Percentiles rank a stretch among this genome's conserved stretches.
Evolutionary conservation across 495 filamentous ascomycete genomes (phyloP).

Genomic region (Chlorociboria aeruginascens): DNA sequence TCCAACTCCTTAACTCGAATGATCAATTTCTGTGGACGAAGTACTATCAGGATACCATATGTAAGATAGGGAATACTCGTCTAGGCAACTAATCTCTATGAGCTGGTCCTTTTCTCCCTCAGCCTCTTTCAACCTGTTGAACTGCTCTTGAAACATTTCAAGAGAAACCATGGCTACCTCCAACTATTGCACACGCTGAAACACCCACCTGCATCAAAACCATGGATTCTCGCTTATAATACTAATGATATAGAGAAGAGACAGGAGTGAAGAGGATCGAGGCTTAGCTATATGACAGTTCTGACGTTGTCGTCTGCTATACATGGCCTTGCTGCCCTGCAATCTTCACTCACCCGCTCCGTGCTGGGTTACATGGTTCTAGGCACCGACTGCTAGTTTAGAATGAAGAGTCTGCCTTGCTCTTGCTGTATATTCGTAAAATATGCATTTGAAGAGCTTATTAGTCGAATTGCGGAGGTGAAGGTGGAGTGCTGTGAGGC

Average conservation of each 20-base stretch:
- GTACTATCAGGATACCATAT: background rate
- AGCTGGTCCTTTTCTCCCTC: background rate
- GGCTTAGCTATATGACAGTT: no score
- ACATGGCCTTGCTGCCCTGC: no score
- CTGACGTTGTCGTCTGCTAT: no score
- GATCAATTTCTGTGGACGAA: conserved; percentile 22
- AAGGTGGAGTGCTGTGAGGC: no score
- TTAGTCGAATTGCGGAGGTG: no score
- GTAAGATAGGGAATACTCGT: background rate
- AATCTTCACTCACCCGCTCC: no score
- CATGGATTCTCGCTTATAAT: background rate
- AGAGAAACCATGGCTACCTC: background rate
- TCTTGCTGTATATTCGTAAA: no score
- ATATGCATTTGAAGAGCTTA: no score
- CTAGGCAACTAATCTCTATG: background rate
- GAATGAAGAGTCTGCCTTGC: no score
- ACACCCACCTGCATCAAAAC: background rate
- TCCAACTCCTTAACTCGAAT: conserved; percentile 24
- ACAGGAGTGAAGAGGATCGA: background rate
- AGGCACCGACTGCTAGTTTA: no score
- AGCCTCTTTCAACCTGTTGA: background rate
- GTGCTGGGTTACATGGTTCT: no score
- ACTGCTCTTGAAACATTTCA: background rate
- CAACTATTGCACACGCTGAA: background rate
- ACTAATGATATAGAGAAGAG: background rate